Base-by-base conservation (phyloP, 495 filamentous ascomycete genomes). In the Cryomyces antarcticus region DNA sequence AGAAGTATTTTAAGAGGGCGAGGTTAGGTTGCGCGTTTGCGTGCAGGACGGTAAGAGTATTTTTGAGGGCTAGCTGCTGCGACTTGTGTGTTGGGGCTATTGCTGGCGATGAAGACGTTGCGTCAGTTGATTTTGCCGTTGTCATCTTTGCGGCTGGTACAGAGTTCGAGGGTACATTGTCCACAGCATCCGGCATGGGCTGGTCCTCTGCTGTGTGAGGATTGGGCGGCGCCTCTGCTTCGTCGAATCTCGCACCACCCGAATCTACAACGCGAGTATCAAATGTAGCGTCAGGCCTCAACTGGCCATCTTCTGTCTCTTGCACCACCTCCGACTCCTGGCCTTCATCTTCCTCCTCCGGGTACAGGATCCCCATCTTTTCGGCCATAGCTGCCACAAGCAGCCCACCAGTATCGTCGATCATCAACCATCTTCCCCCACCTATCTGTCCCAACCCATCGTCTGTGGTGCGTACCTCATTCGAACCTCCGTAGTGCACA, bases 361-460 rank as follows among this genome's bases (percentile, higher is more conserved):
- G 64, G 54, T 83, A 71, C 1, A 97, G 66, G 34, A 96, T 74
- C 0, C 83, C 86, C 76, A 96, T 86, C 42, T 80, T 70, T 58
- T 97, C 89, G 0, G 89, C 89, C 64, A 94, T 68, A 0, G 86
- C 82, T 0, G 85, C 86, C 1, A 88, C 75, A 6, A 97, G 55
- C 27, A 96, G 60, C 0, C 89, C 89, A 6, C 82, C 80, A 0
- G 83, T 89, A 41, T 97, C 89, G 53, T 97, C 89, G 1, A 95
- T 70, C 4, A 89, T 75, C 1, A 94, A 69, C 72, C 87, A 97
- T 41, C 84, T 70, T 5, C 86, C 87, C 37, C 67, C 68, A 5
- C 67, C 65, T 41, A 62, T 62, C 30, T 58, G 46, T 7, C 64
- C 62, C 5, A 60, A 35, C 0, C 57, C 49, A 39, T 59, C 46